Percentiles rank a stretch among this genome's conserved stretches.
These are phyloP conservation scores for Hyaloperonospora brassicae DNA, from an alignment of 352 stramenopile species.

Conservation along the genomic window DNA sequence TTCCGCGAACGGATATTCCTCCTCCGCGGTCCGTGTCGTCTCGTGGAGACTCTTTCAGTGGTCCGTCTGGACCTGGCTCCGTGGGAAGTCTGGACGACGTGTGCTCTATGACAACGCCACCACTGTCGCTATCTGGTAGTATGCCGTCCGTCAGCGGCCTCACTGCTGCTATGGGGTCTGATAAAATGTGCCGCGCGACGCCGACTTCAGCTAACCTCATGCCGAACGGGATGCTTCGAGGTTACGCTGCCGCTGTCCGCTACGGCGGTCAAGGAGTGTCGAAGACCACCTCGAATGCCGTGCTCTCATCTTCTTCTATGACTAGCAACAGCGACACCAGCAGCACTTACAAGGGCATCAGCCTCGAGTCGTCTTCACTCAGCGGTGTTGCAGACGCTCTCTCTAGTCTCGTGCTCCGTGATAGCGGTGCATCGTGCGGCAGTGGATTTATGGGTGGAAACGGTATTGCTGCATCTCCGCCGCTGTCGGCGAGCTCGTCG, in stretches of 20 bases:
- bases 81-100: conserved; percentile 67
- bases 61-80: conserved; percentile 58
- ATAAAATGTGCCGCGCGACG: conserved; percentile 23
- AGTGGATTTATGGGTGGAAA: conserved; percentile 13
- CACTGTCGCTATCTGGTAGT: conserved; percentile 58
- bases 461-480: conserved; percentile 31
- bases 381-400: conserved; percentile 56
- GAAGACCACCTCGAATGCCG: conserved; percentile 32
- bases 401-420: conserved; percentile 57
- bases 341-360: conserved; percentile 28
- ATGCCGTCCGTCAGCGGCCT: conserved; percentile 27
- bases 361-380: conserved; percentile 28
- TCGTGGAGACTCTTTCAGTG: conserved; percentile 68
- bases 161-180: conserved; percentile 23
- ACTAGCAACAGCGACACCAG: conserved; percentile 26
- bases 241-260: conserved; percentile 77
- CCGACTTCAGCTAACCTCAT: conserved; percentile 31
- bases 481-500: conserved; percentile 45
- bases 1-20: conserved; percentile 75
- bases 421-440: conserved; percentile 24
- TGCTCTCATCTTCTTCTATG: conserved; percentile 24
- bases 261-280: conserved; percentile 44
- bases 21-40: conserved; percentile 68
- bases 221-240: conserved; percentile 46
- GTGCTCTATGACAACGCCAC: conserved; percentile 43